Percentiles rank a stretch among this genome's conserved stretches.
Evolutionary conservation across 441 rosid genomes (phyloP).

Genomic region (Corymbia calophylla): DNA sequence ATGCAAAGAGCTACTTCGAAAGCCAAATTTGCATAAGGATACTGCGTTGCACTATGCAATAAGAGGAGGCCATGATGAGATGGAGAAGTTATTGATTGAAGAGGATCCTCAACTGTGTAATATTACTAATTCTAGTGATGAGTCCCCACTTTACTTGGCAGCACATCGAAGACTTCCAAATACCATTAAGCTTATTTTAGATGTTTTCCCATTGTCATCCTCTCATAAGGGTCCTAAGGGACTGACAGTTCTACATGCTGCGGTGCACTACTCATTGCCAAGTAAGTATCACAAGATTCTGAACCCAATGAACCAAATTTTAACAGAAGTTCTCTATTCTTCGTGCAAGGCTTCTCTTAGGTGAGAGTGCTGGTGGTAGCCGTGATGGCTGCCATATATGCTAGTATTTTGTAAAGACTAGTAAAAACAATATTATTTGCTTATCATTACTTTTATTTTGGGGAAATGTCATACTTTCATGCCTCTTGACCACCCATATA

Average conservation of each 20-base stretch:
- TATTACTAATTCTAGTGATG: neutral
- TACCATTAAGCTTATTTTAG: too few species aligned
- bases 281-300: too few species aligned
- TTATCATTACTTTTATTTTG: too few species aligned
- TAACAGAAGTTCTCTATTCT: rapidly evolving
- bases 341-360: too few species aligned
- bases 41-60: neutral
- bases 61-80: neutral
- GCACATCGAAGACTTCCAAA: rapidly evolving
- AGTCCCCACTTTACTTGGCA: too few species aligned
- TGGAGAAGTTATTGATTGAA: neutral
- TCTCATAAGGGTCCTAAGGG: too few species aligned
- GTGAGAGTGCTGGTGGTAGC: too few species aligned
- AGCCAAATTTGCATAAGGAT: neutral
- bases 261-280: too few species aligned
- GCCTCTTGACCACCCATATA: neutral
- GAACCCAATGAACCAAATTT: rapidly evolving
- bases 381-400: rapidly evolving
- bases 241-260: too few species aligned
- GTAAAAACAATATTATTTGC: too few species aligned
- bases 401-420: too few species aligned
- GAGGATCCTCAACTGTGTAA: neutral
- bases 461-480: too few species aligned
- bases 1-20: neutral
- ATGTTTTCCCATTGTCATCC: rapidly evolving